phyloP scores from a whole-genome alignment of 2,329 filamentous ascomycete species.

The Fusarium aywerte region DNA sequence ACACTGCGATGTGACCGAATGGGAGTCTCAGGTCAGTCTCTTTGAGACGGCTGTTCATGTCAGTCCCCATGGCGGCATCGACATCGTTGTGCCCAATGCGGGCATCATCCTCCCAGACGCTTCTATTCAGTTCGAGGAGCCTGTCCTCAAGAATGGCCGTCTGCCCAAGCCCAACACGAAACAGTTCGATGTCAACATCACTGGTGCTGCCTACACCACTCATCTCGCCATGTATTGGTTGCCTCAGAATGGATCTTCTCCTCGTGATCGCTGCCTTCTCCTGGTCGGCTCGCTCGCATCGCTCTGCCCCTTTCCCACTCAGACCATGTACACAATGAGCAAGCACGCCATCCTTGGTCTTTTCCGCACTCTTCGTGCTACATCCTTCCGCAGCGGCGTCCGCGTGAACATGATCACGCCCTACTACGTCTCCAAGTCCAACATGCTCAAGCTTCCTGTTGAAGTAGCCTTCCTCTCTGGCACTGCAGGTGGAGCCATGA shows the following conservation, averaged over 20 bases:
- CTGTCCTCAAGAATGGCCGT: slow-evolving; percentile 55
- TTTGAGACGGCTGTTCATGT: slow-evolving; percentile 68
- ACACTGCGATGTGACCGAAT: slow-evolving; percentile 72
- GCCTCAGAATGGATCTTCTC: slow-evolving; percentile 32
- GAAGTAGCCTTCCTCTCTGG: slow-evolving; percentile 67
- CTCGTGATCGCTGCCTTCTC: slow-evolving; percentile 68
- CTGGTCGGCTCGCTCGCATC: slow-evolving; percentile 72
- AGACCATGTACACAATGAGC: slow-evolving; percentile 66
- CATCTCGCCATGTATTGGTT: slow-evolving; percentile 68
- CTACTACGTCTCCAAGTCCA: slow-evolving; percentile 73
- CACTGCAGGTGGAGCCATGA: slow-evolving; percentile 57
- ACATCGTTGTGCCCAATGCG: slow-evolving; percentile 74
- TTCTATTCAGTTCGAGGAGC: slow-evolving; percentile 58
- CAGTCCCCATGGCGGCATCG: slow-evolving; percentile 66
- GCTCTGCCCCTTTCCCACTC: slow-evolving; percentile 56
- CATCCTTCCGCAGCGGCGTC: slow-evolving; percentile 59
- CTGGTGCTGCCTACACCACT: slow-evolving; percentile 71
- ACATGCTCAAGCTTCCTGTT: slow-evolving; percentile 57
- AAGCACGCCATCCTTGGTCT: slow-evolving; percentile 75
- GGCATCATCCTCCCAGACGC: slow-evolving; percentile 61
- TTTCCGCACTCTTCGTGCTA: slow-evolving; percentile 67
- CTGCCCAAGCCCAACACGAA: slow-evolving; percentile 60
- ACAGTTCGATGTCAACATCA: slow-evolving; percentile 71
- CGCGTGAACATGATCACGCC: slow-evolving; percentile 74
- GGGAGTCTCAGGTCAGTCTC: slow-evolving; percentile 70